These are phyloP conservation scores for Aspergillus proliferans DNA, from an alignment of 2,329 filamentous ascomycete species.

Conservation along the genomic window DNA sequence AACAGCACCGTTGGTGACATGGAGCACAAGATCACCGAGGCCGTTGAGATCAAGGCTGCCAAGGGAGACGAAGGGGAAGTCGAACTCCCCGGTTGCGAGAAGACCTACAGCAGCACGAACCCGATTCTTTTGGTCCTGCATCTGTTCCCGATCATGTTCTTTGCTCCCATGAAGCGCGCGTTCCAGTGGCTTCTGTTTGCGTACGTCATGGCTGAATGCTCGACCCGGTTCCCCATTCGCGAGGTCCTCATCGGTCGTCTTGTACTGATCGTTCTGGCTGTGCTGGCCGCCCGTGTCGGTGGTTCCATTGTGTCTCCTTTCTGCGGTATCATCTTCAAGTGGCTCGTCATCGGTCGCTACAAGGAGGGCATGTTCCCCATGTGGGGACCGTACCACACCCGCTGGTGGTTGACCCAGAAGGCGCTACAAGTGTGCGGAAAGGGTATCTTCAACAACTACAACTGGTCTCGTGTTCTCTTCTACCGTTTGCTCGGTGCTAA, in stretches of 20 bases:
- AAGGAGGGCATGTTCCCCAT: slow-evolving; percentile 52
- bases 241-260: slow-evolving; percentile 41
- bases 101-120: slow-evolving; percentile 42
- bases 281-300: slow-evolving; percentile 38
- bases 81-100: slow-evolving; percentile 28
- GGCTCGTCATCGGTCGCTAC: slow-evolving; percentile 51
- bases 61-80: slow-evolving; percentile 11
- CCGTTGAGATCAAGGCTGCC: background rate
- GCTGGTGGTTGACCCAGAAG: slow-evolving; percentile 56
- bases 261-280: slow-evolving; percentile 43
- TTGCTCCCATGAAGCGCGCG: slow-evolving; percentile 49
- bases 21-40: background rate
- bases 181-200: slow-evolving; percentile 51
- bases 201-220: slow-evolving; percentile 39
- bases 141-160: slow-evolving; percentile 44
- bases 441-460: slow-evolving; percentile 17
- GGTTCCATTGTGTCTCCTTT: slow-evolving; percentile 40
- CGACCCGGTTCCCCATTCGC: slow-evolving; percentile 28
- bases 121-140: slow-evolving; percentile 46
- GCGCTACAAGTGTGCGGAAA: slow-evolving; percentile 45
- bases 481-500: slow-evolving; percentile 49
- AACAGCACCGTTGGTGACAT: slow-evolving; percentile 42
- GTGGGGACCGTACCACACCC: slow-evolving; percentile 54
- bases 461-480: slow-evolving; percentile 41
- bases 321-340: slow-evolving; percentile 48